These are phyloP conservation scores for Elongisporangium undulatum DNA, from an alignment of 352 stramenopile genomes.

Conservation along the genomic window DNA sequence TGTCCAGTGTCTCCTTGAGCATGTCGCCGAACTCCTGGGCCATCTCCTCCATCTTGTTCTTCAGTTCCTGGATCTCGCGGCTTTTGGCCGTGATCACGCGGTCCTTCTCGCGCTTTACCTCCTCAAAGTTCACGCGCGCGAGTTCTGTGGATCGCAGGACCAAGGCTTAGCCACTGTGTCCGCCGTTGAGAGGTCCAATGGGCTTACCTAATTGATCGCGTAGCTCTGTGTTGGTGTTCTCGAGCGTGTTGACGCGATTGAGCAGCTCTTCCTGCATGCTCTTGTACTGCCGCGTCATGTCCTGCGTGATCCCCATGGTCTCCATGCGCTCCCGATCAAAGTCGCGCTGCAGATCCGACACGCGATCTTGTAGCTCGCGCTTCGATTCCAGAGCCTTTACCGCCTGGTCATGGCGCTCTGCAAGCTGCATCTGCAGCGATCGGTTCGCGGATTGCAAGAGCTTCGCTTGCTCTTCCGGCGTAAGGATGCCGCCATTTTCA, in stretches of 20 bases:
- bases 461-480: conserved; percentile 80
- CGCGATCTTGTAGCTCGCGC: conserved; percentile 74
- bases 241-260: conserved; percentile 81
- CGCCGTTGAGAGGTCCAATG: background rate
- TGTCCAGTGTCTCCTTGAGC: conserved; percentile 93
- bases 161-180: background rate
- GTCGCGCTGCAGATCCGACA: conserved; percentile 78
- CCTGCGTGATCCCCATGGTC: conserved; percentile 91
- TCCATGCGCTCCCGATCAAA: conserved; percentile 85
- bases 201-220: conserved; percentile 85
- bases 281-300: conserved; percentile 97
- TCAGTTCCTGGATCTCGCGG: conserved; percentile 86
- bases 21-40: conserved; percentile 92
- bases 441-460: conserved; percentile 80
- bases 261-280: conserved; percentile 94
- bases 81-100: conserved; percentile 87
- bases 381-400: conserved; percentile 88
- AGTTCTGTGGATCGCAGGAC: conserved; percentile 42
- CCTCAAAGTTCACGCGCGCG: conserved; percentile 80
- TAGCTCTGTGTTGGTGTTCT: conserved; percentile 91
- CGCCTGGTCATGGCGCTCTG: conserved; percentile 81
- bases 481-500: conserved; percentile 69
- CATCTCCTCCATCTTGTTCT: conserved; percentile 95
- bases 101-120: conserved; percentile 91
- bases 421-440: conserved; percentile 87